Percentiles rank a stretch among this genome's conserved stretches.
phyloP scores from a whole-genome alignment of 73 alveolate species.

The Loxodes magnus region DNA sequence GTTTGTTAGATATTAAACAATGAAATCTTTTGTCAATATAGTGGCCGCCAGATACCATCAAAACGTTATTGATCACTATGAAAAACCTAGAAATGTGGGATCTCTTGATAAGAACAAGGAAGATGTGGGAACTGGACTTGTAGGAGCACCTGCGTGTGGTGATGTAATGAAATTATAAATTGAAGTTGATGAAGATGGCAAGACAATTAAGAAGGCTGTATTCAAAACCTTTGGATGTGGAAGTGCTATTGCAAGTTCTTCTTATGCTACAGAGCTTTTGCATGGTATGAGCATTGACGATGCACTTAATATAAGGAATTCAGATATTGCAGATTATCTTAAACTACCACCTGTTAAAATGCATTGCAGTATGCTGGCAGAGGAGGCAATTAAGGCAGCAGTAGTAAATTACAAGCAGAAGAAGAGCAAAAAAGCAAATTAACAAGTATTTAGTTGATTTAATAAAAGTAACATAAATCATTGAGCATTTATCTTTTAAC shows the following conservation, averaged over 20 bases:
- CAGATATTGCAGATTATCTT: constrained; percentile 74
- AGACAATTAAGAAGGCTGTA: constrained; percentile 84
- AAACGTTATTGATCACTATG: constrained; percentile 76
- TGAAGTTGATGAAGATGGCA: constrained; percentile 77
- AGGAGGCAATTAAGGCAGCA: constrained; percentile 90
- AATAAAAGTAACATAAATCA: too few species aligned
- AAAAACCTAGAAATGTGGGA: constrained; percentile 87
- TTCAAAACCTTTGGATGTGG: constrained; percentile 96
- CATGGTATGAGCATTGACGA: constrained; percentile 77
- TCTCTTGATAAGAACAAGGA: constrained; percentile 52
- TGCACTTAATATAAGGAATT: constrained; percentile 66
- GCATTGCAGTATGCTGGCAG: constrained; percentile 90
- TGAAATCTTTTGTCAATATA: too few species aligned
- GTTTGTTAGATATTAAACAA: too few species aligned
- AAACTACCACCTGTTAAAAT: constrained; percentile 84
- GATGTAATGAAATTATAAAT: constrained; percentile 91
- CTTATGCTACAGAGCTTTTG: constrained; percentile 79
- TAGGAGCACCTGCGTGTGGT: constrained; percentile 96
- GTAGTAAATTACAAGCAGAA: constrained; percentile 64
- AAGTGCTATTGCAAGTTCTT: constrained; percentile 85
- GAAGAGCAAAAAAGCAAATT: constrained; percentile 5
- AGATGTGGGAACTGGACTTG: constrained; percentile 90
- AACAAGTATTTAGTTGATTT: too few species aligned
- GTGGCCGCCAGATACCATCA: too few species aligned
- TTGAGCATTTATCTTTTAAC: too few species aligned